Base-by-base conservation (phyloP, 345 rosid genomes). In the Cardiospermum halicacabum region DNA sequence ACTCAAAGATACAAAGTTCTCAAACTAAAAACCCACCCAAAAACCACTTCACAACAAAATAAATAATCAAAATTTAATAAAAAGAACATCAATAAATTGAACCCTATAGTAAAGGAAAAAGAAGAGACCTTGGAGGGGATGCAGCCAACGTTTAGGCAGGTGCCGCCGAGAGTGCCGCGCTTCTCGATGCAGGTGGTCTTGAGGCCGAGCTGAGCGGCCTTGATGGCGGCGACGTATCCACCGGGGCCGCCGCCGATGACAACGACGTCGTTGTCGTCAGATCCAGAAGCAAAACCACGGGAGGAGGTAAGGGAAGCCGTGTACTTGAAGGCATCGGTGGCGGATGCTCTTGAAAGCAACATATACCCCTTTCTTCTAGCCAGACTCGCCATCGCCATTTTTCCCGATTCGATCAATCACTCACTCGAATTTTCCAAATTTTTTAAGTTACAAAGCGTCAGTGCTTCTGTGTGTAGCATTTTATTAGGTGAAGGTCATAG, bases 101-200 rank as follows among this genome's bases (percentile, higher is more conserved):
- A 53, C 34, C 8, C 12, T 15, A 21, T 42, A 11, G 51, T 49
- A 22, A 19, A n/a, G 19, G 2, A 0, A 12, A 2, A 3, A 22
- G 11, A 3, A 51, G 37, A 55, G 57, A 91, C 99, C 97, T 95
- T 95, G 9, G 99, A 91, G 58, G 99, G 99, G 75, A 95, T 95
- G 78, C 97, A 95, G 2, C 99, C 99, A 32, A 95, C 98, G 82
- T 95, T 91, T 66, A 95, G 99, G 80, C 98, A 95, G 22, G 99
- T 95, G 28, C 99, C 99, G 40, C 99, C 99, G 60, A 95, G 98
- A 63, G 94, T 31, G 1, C 99, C 96, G 13, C 98, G 97, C 69
- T 88, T 91, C 83, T 95, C 99, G 80, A 91, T 86, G 69, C 99
- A 95, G 53, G 99, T 87, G 10, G 96, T 95, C 74, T 95, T 95